Conservation (phyloP, 768 basidiomycete genomes). For the Trametes maxima region DNA sequence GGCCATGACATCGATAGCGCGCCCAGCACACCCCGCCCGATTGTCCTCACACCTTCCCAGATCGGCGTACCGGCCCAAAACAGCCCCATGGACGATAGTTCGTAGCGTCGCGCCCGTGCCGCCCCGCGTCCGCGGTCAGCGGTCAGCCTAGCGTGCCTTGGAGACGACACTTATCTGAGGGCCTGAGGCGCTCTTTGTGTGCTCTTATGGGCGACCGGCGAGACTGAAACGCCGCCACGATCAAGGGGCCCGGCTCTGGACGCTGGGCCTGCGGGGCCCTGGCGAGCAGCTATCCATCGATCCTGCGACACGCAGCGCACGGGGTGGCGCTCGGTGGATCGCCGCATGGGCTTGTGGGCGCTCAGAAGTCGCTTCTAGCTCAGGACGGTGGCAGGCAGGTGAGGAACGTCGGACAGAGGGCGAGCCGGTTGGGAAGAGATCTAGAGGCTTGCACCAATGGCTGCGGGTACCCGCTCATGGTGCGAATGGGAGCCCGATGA, state of each 20-base stretch:
- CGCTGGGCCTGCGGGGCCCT: too few relatives aligned
- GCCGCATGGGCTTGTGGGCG: too few relatives aligned
- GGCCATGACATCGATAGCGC: neutral
- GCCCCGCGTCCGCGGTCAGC: too few relatives aligned
- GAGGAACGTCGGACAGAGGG: neutral
- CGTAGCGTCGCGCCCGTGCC: neutral
- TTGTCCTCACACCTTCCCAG: neutral
- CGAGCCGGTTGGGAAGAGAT: neutral
- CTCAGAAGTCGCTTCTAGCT: too few relatives aligned
- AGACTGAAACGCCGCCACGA: slow-evolving; percentile 7
- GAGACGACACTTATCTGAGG: neutral
- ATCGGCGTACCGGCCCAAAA: neutral
- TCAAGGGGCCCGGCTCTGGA: slow-evolving; percentile 5
- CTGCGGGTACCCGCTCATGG: too few relatives aligned
- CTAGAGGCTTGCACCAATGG: too few relatives aligned
- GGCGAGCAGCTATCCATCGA: too few relatives aligned
- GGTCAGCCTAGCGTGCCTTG: too few relatives aligned
- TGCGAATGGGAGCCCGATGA: neutral
- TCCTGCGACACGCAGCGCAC: too few relatives aligned
- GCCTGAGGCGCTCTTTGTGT: neutral
- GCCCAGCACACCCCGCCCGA: neutral
- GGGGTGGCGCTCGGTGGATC: too few relatives aligned
- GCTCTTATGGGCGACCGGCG: slow-evolving; percentile 3
- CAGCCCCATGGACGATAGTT: too few relatives aligned
- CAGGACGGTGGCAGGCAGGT: too few relatives aligned